A percentile compares a stretch with the other conserved stretches of the same genome.
phyloP scores from a whole-genome alignment of 495 filamentous ascomycete species.

The Daldinia loculata region DNA sequence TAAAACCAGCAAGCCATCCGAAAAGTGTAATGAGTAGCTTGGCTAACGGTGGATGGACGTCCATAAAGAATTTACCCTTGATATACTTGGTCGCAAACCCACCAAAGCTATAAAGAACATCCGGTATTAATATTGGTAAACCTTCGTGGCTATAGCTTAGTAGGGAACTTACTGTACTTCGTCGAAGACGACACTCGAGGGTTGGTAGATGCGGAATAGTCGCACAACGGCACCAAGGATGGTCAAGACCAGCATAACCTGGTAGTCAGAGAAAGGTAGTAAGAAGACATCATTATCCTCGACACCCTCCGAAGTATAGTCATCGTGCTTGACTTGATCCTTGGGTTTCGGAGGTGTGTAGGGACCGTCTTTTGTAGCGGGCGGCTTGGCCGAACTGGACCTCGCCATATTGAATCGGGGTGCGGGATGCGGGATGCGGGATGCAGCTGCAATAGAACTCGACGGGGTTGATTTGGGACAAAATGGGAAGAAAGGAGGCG shows the following conservation, averaged over 20 bases:
- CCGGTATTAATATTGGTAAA: slow-evolving; percentile 30
- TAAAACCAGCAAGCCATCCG: slow-evolving; percentile 93
- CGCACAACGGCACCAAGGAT: slow-evolving; percentile 80
- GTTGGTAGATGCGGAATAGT: slow-evolving; percentile 95
- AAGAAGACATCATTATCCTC: slow-evolving; percentile 76
- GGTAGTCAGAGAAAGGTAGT: slow-evolving; percentile 83
- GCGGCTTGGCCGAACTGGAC: slow-evolving; percentile 52
- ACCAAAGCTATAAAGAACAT: slow-evolving; percentile 73
- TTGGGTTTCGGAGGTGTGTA: slow-evolving; percentile 43
- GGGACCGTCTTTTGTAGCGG: slow-evolving; percentile 44
- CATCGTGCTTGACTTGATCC: slow-evolving; percentile 48
- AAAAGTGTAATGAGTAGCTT: slow-evolving; percentile 95
- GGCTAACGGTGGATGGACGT: slow-evolving; percentile 96
- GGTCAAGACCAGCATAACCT: slow-evolving; percentile 75
- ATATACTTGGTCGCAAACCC: slow-evolving; percentile 99
- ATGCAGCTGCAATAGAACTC: slow-evolving; percentile 4
- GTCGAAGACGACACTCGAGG: slow-evolving; percentile 96
- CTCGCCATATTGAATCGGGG: slow-evolving; percentile 51
- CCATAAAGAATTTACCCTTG: slow-evolving; percentile 99
- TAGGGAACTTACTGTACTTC: slow-evolving; percentile 84
- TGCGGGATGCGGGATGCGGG: neutral
- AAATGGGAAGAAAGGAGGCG: slow-evolving; percentile 26
- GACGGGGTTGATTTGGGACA: slow-evolving; percentile 2
- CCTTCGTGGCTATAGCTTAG: slow-evolving; percentile 1
- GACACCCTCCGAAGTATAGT: slow-evolving; percentile 73